Conservation (phyloP, 495 filamentous ascomycete genomes). For the Haplographium delicatum region DNA sequence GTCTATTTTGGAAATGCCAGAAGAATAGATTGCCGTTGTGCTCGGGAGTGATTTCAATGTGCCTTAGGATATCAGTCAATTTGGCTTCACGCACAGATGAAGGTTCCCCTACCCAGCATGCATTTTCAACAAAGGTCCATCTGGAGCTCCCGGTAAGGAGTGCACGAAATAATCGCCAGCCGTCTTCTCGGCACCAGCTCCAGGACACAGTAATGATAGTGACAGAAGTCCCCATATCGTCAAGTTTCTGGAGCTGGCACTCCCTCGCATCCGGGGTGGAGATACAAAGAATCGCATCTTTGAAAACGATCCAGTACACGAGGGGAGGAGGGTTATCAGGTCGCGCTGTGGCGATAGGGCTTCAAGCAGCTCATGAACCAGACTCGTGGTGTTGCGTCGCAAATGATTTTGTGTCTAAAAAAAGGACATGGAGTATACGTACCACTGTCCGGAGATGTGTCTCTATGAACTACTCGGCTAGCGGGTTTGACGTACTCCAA, state of each 20-base stretch:
- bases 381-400: not conserved
- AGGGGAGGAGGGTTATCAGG: not conserved
- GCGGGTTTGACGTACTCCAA: too few relatives aligned
- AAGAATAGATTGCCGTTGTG: slow-evolving; percentile 94
- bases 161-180: slow-evolving; percentile 88
- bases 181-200: slow-evolving; percentile 37
- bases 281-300: slow-evolving; percentile 23
- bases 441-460: too few relatives aligned
- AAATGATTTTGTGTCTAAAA: too few relatives aligned
- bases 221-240: slow-evolving; percentile 19
- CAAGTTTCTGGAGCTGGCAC: not conserved
- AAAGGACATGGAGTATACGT: too few relatives aligned
- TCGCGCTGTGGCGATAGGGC: slow-evolving; percentile 1
- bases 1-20: slow-evolving; percentile 93
- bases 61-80: slow-evolving; percentile 43
- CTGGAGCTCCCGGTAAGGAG: slow-evolving; percentile 77
- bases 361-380: not conserved
- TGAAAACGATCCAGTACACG: not conserved
- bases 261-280: not conserved
- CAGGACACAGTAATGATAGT: slow-evolving; percentile 9
- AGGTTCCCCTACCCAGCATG: slow-evolving; percentile 77
- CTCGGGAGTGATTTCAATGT: slow-evolving; percentile 80
- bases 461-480: too few relatives aligned
- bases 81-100: not conserved
- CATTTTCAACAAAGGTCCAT: slow-evolving; percentile 83